These are phyloP conservation scores for Hortaea werneckii DNA, from an alignment of 2,329 filamentous ascomycete species.

Conservation along the genomic window DNA sequence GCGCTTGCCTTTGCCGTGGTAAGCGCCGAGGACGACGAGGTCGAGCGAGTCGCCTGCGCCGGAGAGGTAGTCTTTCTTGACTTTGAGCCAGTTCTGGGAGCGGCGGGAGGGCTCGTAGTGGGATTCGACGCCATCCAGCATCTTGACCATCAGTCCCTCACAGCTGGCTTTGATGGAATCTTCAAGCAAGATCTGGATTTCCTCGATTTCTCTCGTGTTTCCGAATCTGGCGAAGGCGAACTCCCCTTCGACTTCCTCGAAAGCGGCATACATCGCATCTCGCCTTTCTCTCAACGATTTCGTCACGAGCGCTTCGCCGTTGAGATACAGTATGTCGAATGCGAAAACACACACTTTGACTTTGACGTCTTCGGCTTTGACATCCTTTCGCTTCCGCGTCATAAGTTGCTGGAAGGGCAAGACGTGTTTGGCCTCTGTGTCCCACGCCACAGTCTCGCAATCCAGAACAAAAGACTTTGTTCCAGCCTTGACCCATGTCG, in stretches of 20 bases:
- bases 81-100: slow-evolving; percentile 95
- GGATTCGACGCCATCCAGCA: slow-evolving; percentile 87
- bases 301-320: slow-evolving; percentile 80
- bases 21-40: slow-evolving; percentile 88
- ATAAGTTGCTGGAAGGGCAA: slow-evolving; percentile 95
- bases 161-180: slow-evolving; percentile 93
- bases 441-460: slow-evolving; percentile 96
- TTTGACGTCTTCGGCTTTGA: slow-evolving; percentile 89
- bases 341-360: slow-evolving; percentile 96
- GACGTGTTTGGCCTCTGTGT: slow-evolving; percentile 88
- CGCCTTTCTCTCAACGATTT: slow-evolving; percentile 78
- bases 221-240: slow-evolving; percentile 83
- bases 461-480: slow-evolving; percentile 97
- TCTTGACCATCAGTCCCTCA: slow-evolving; percentile 98
- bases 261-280: slow-evolving; percentile 61
- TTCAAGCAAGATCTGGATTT: slow-evolving; percentile 85
- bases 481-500: slow-evolving; percentile 78
- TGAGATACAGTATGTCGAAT: slow-evolving; percentile 87
- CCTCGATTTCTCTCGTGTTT: slow-evolving; percentile 79
- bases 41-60: slow-evolving; percentile 93
- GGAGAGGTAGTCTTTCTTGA: slow-evolving; percentile 96
- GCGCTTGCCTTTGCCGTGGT: slow-evolving; percentile 88
- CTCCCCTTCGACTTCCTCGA: slow-evolving; percentile 73
- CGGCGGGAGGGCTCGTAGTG: slow-evolving; percentile 94
- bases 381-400: slow-evolving; percentile 96